Conservation (phyloP, 768 basidiomycete genomes). For the Strobilomyces confusus region DNA sequence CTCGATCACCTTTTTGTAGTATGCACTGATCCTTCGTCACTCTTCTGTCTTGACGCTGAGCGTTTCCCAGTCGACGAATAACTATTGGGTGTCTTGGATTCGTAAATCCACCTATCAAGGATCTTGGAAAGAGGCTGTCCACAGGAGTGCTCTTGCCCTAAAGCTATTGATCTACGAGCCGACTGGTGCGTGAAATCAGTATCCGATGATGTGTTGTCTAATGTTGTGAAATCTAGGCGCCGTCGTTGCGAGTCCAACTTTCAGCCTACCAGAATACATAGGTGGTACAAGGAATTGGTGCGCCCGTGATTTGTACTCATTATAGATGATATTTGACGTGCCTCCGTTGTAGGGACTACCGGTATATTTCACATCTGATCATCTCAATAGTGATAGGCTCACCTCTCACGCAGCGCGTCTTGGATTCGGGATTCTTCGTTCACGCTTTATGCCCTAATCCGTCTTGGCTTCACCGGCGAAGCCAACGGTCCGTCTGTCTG, state of each 20-base stretch:
- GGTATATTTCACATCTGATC: constrained; percentile 32
- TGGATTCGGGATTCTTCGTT: constrained; percentile 98
- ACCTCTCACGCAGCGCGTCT: constrained; percentile 47
- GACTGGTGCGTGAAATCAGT: constrained; percentile 47
- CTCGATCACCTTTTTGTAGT: constrained; percentile 56
- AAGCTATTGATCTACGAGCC: constrained; percentile 93
- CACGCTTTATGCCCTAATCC: constrained; percentile 89
- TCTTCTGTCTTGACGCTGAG: not conserved
- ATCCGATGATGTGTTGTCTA: not conserved
- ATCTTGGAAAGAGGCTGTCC: constrained; percentile 93
- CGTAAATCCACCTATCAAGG: constrained; percentile 86
- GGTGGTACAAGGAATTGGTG: constrained; percentile 89
- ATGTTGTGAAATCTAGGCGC: constrained; percentile 51
- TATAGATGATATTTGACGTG: not conserved
- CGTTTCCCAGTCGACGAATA: constrained; percentile 55
- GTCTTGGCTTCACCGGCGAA: constrained; percentile 92
- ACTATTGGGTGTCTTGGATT: constrained; percentile 90
- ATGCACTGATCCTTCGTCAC: not conserved
- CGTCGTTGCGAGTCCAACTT: constrained; percentile 92
- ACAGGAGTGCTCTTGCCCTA: constrained; percentile 88
- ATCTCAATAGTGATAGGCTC: not conserved
- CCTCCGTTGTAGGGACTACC: constrained; percentile 51
- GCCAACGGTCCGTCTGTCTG: constrained; percentile 60
- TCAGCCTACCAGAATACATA: constrained; percentile 88
- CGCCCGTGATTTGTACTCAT: constrained; percentile 12